Evolutionary conservation across 2,329 filamentous ascomycete species (phyloP), one percentile per base, ranked within the genome.

Genomic region (Tolypocladium tundrense): DNA sequence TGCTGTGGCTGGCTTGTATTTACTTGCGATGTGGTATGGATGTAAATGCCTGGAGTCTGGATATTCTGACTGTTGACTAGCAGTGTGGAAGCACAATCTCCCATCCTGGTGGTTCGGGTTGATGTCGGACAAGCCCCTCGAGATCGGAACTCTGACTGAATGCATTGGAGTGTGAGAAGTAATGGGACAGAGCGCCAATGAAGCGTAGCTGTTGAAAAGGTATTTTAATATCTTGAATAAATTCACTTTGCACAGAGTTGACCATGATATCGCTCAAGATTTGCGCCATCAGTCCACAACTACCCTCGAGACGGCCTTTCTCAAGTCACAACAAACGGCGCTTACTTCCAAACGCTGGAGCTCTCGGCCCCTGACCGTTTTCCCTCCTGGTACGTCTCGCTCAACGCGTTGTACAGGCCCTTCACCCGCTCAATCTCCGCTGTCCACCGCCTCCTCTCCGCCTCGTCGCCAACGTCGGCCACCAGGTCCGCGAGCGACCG

Each of bases 341-440:
- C 33, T 53, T 64, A 78, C 60, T 78, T 79, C 77, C 77, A 81
- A 5, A 78, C 71, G 54, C 79, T 81, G 1, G 76, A 72, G 9
- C 73, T 80, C 57, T 73, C 70, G 0, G 72, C 64, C 0, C 75
- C 76, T 0, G 67, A 64, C 45, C 67, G 66, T 65, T 80, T 82
- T 2, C 75, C 74, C 53, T 73, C 71, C 66, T 81, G 79, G 59
- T 82, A 82, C 24, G 73, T 77, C 27, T 75, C 71, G 16, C 77
- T 78, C 51, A 82, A 60, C 4, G 65, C 66, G 27, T 72, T 71
- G 62, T 83, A 83, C 57, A 81, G 56, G 6, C 57, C 66, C 69
- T 82, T 84, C 1, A 83, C 71, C 43, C 79, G 71, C 24, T 67
- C 65, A 16, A 82, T 72, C 66, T 83, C 78, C 0, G 31, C 60